Base-by-base conservation (phyloP, 768 basidiomycete species). In the Suillus occidentalis region DNA sequence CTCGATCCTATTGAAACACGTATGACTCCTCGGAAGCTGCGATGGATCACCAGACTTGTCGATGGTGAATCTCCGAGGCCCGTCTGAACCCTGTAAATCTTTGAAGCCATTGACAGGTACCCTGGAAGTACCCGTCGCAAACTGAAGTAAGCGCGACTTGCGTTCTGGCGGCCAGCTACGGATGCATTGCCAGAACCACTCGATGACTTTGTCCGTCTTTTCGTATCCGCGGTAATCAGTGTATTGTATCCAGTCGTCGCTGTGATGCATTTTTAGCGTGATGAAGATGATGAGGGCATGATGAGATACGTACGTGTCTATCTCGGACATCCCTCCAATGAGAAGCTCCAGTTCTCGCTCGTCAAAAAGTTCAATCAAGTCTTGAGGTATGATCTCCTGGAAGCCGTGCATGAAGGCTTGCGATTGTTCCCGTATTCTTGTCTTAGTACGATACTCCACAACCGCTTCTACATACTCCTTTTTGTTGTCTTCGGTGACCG, bases 131-230 rank as follows among this genome's bases (percentile, higher is more conserved):
- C 90, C 90, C 2, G 93, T 95, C 6, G 92, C 91, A 77, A 97
- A 97, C 75, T 95, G 94, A 22, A 96, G 79, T 43, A 95, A 76
- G 16, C 94, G 88, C 47, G 90, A 90, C 75, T 95, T 95, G 68
- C 91, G 85, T 75, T 97, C 95, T 0, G 91, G 83, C 10, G 95
- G 91, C 95, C 95, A 97, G 40, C 89, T 88, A 43, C 91, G 88
- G 62, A 97, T 86, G 71, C 90, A 92, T 75, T 95, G 88, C 95
- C 95, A 96, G 83, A 97, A 97, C 95, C 95, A 96, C 72, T 93
- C 90, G 67, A 96, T 93, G 65, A 92, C 90, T 72, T 92, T 88
- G 72, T 94, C 92, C 4, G 87, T 89, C 80, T 91, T 91, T 71
- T 90, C 88, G 72, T 92, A 94, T 6, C 91, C 89, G 61, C 93